Evolutionary conservation across 2,329 filamentous ascomycete species (phyloP).

Genomic region (Apiospora koreana): DNA sequence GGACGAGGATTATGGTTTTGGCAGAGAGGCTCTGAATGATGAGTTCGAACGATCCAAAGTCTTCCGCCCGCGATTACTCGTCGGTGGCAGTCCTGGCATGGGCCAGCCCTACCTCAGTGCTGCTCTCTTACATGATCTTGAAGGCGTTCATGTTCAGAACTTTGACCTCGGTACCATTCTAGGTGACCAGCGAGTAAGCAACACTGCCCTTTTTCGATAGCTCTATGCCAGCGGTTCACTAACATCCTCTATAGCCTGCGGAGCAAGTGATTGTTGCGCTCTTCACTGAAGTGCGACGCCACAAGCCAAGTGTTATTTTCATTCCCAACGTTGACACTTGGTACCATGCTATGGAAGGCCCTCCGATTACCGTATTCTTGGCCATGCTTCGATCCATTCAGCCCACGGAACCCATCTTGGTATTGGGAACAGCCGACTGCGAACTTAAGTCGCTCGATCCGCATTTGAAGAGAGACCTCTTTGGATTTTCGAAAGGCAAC

Average conservation of each 20-base stretch:
- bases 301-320: slow-evolving; percentile 95
- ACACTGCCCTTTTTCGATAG: background rate
- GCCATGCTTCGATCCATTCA: slow-evolving; percentile 79
- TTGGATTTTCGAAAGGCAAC: slow-evolving; percentile 83
- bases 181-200: slow-evolving; percentile 74
- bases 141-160: slow-evolving; percentile 90
- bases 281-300: slow-evolving; percentile 88
- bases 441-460: slow-evolving; percentile 61
- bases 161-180: slow-evolving; percentile 89
- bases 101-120: slow-evolving; percentile 87
- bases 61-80: slow-evolving; percentile 84
- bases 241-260: slow-evolving; percentile 52
- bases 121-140: slow-evolving; percentile 85
- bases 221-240: slow-evolving; percentile 18
- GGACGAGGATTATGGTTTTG: slow-evolving; percentile 81
- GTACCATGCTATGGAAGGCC: slow-evolving; percentile 65
- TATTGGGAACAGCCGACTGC: slow-evolving; percentile 82
- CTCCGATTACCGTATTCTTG: slow-evolving; percentile 78
- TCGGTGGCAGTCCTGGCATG: slow-evolving; percentile 85
- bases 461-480: slow-evolving; percentile 73
- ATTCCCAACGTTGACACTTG: slow-evolving; percentile 88
- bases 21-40: slow-evolving; percentile 71
- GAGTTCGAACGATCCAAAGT: slow-evolving; percentile 87
- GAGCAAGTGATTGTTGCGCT: slow-evolving; percentile 89
- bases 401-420: slow-evolving; percentile 86